Evolutionary conservation across 2,329 filamentous ascomycete genomes (phyloP).

Genomic region (Neonectria punicea): DNA sequence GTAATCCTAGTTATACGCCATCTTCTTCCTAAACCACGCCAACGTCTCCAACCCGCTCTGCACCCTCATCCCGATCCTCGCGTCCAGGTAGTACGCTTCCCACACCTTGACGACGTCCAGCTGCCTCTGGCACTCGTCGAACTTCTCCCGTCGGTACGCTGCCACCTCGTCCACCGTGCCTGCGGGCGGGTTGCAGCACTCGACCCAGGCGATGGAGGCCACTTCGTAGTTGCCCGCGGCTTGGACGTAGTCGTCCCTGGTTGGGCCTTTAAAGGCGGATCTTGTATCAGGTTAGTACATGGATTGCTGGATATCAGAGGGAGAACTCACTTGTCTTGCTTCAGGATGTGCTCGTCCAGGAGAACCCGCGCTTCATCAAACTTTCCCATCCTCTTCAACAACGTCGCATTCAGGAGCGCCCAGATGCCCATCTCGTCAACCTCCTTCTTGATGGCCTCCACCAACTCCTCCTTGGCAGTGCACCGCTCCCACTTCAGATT

Average conservation of each 20-base stretch:
- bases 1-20: slow-evolving; percentile 44
- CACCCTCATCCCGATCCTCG: slow-evolving; percentile 77
- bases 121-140: slow-evolving; percentile 71
- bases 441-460: slow-evolving; percentile 60
- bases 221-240: slow-evolving; percentile 89
- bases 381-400: slow-evolving; percentile 71
- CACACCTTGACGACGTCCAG: slow-evolving; percentile 75
- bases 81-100: slow-evolving; percentile 79
- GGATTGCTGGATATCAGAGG: not conserved
- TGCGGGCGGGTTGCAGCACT: slow-evolving; percentile 59
- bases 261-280: slow-evolving; percentile 64
- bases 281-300: slow-evolving; percentile 47
- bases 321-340: slow-evolving; percentile 66
- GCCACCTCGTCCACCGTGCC: slow-evolving; percentile 46
- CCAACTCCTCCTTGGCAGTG: slow-evolving; percentile 55
- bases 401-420: slow-evolving; percentile 72
- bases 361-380: slow-evolving; percentile 73
- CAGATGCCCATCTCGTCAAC: slow-evolving; percentile 72
- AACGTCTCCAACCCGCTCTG: slow-evolving; percentile 76
- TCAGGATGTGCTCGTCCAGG: slow-evolving; percentile 72
- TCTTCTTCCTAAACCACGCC: slow-evolving; percentile 61
- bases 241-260: slow-evolving; percentile 75
- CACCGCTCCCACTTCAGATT: slow-evolving; percentile 75
- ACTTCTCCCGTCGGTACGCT: slow-evolving; percentile 56
- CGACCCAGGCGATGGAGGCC: slow-evolving; percentile 82